These are phyloP conservation scores for Diaporthe batatas DNA, from an alignment of 2,329 filamentous ascomycete genomes.

Conservation along the genomic window DNA sequence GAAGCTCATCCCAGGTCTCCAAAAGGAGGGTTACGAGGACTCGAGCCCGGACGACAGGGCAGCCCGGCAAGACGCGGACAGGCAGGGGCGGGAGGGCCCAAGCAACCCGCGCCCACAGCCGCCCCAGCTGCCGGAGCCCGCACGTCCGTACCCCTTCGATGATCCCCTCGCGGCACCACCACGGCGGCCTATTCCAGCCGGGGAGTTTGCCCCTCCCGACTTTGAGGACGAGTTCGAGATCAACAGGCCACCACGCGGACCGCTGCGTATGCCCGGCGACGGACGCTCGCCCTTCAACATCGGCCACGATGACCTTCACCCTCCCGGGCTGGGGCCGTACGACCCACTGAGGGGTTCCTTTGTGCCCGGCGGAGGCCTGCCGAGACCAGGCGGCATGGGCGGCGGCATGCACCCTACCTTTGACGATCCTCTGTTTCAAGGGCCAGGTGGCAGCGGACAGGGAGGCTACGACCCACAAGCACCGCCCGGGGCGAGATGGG, in stretches of 20 bases:
- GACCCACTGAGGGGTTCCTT: conserved; percentile 82
- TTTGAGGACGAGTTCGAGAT: conserved; percentile 96
- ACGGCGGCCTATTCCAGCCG: conserved; percentile 73
- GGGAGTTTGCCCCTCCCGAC: conserved; percentile 85
- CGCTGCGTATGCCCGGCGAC: conserved; percentile 46
- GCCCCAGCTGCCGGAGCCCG: conserved; percentile 66
- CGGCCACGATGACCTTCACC: conserved; percentile 89
- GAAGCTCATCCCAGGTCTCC: conserved; percentile 81
- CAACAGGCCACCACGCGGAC: conserved; percentile 72
- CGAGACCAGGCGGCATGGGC: conserved; percentile 67
- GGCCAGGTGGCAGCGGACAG: conserved; percentile 59
- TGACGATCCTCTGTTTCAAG: conserved; percentile 87
- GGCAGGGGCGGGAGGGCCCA: conserved; percentile 45
- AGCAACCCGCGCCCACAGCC: conserved; percentile 58
- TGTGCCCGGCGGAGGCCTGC: conserved; percentile 68
- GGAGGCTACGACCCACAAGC: conserved; percentile 76
- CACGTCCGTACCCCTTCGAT: conserved; percentile 69
- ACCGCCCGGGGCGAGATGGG: conserved; percentile 91
- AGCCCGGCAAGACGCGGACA: conserved; percentile 56
- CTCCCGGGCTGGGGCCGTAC: conserved; percentile 85
- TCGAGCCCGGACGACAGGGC: conserved; percentile 56
- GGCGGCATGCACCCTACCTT: conserved; percentile 97
- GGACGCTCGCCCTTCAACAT: conserved; percentile 75
- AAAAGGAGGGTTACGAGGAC: conserved; percentile 84
- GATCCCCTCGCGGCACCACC: conserved; percentile 75